phyloP scores from a whole-genome alignment of 1,139 yeast species.

The Magnusiomyces sp. region DNA sequence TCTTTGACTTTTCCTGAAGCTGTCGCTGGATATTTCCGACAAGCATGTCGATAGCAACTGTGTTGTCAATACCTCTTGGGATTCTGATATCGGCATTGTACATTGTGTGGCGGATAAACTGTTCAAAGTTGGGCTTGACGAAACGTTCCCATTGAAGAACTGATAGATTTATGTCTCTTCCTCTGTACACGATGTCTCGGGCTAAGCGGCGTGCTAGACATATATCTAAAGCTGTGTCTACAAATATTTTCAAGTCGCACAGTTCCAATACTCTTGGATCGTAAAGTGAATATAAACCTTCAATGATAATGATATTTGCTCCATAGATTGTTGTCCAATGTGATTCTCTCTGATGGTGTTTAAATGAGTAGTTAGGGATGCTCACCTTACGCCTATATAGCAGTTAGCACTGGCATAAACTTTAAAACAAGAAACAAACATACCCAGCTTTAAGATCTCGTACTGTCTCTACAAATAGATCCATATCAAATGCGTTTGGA shows the following conservation, averaged over 20 bases:
- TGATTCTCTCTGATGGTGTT: slow-evolving; percentile 60
- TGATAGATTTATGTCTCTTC: slow-evolving; percentile 74
- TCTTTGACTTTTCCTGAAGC: slow-evolving; percentile 51
- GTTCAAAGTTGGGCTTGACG: slow-evolving; percentile 87
- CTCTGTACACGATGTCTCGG: slow-evolving; percentile 78
- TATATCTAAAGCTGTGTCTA: slow-evolving; percentile 87
- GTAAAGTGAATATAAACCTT: slow-evolving; percentile 81
- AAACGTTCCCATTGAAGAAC: slow-evolving; percentile 82
- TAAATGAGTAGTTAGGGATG: slow-evolving; percentile 83
- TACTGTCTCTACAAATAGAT: slow-evolving; percentile 56
- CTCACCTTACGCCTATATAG: slow-evolving; percentile 40
- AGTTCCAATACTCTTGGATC: slow-evolving; percentile 60
- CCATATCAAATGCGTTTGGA: slow-evolving; percentile 76
- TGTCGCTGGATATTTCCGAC: slow-evolving; percentile 74
- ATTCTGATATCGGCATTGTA: slow-evolving; percentile 74
- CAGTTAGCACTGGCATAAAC: slow-evolving; percentile 23
- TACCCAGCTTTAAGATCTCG: slow-evolving; percentile 51
- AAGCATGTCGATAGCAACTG: slow-evolving; percentile 68
- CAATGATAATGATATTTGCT: slow-evolving; percentile 85
- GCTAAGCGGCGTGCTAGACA: slow-evolving; percentile 83
- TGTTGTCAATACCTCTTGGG: slow-evolving; percentile 82
- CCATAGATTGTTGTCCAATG: slow-evolving; percentile 77
- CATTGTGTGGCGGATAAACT: slow-evolving; percentile 70
- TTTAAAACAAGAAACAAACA: background rate
- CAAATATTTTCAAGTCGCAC: slow-evolving; percentile 83